A percentile compares a stretch with the other conserved stretches of the same genome.
Evolutionary conservation across 345 rosid species (phyloP).

Genomic region (Lenwebbia sp.): DNA sequence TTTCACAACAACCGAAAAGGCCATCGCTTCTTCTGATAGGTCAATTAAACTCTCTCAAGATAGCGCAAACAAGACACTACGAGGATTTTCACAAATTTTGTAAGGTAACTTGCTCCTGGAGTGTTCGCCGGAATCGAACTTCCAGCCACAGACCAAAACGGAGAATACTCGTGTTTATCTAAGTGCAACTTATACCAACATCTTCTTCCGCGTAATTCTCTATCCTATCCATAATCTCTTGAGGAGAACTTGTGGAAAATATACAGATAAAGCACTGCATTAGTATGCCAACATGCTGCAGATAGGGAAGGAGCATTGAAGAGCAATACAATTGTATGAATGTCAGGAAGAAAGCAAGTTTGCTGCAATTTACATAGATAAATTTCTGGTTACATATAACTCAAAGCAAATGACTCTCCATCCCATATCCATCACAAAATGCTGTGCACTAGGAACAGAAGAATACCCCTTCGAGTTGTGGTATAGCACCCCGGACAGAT

Average conservation of each 20-base stretch:
- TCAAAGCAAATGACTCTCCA: neutral
- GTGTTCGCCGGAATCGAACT: neutral
- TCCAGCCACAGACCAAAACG: neutral
- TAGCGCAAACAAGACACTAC: neutral
- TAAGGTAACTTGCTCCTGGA: neutral
- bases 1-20: neutral
- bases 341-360: neutral
- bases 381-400: neutral
- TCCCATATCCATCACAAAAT: neutral
- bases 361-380: neutral
- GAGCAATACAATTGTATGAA: neutral
- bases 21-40: neutral
- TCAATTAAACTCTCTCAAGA: neutral
- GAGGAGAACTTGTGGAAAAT: neutral
- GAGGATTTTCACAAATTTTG: neutral
- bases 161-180: neutral
- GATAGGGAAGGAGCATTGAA: neutral
- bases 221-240: neutral
- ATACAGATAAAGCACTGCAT: neutral
- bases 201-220: neutral
- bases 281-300: neutral
- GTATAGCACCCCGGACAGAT: neutral
- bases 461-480: neutral
- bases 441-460: neutral
- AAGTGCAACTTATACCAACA: neutral